phyloP scores from a whole-genome alignment of 164 flowering plant species.

The Aristolochia fimbriata region DNA sequence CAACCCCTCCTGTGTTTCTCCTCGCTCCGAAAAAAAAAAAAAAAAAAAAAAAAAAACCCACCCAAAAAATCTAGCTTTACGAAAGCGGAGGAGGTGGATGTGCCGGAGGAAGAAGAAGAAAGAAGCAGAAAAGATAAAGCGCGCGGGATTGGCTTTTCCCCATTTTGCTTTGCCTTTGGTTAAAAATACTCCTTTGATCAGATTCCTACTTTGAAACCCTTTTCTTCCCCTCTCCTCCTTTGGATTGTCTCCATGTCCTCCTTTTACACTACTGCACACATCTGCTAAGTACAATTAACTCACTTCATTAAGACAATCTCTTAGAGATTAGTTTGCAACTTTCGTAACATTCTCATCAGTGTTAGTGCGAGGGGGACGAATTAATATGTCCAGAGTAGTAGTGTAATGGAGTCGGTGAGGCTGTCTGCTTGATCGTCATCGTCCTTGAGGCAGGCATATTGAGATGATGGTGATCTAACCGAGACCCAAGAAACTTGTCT shows the following conservation, averaged over 20 bases:
- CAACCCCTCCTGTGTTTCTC: too few relatives aligned
- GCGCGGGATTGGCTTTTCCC: background rate
- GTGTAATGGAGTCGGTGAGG: too few relatives aligned
- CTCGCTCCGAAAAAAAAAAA: background rate
- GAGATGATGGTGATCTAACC: too few relatives aligned
- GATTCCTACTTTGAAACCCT: background rate
- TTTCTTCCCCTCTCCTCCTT: background rate
- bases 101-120: background rate
- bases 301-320: too few relatives aligned
- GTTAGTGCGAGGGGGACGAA: too few relatives aligned
- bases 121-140: background rate
- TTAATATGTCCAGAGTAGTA: too few relatives aligned
- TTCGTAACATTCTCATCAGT: too few relatives aligned
- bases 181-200: background rate
- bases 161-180: constrained; percentile 4
- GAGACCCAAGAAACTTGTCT: too few relatives aligned
- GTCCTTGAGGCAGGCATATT: too few relatives aligned
- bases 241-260: background rate
- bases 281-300: background rate
- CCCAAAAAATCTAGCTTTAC: constrained; percentile 10
- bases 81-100: constrained; percentile 7
- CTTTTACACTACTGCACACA: background rate
- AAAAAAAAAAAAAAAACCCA: background rate
- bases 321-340: too few relatives aligned
- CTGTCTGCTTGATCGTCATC: too few relatives aligned